phyloP scores from a whole-genome alignment of 2,329 filamentous ascomycete genomes.

The Alternaria dauci region DNA sequence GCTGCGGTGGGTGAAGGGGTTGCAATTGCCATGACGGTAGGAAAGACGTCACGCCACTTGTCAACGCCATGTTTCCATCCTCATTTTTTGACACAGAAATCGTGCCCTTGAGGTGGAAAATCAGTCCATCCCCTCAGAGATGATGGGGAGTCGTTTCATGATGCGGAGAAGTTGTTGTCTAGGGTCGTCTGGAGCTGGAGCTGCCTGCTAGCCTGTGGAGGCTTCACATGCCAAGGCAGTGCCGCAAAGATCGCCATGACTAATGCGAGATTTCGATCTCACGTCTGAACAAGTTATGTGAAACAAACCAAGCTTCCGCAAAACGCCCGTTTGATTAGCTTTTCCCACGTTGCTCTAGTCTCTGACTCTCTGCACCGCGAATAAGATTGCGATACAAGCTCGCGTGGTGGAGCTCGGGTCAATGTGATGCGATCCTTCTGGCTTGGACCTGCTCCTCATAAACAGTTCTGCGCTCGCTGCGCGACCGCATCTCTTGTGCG shows the following conservation, averaged over 20 bases:
- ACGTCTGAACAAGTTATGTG: neutral
- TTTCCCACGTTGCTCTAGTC: neutral
- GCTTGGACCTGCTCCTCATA: neutral
- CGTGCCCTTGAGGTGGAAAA: neutral
- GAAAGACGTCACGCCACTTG: neutral
- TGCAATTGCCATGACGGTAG: neutral
- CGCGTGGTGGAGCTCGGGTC: neutral
- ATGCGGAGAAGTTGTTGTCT: neutral
- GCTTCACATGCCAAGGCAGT: neutral
- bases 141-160: neutral
- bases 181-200: neutral
- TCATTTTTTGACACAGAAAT: neutral
- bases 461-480: neutral
- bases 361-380: neutral
- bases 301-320: conserved; percentile 2
- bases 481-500: neutral
- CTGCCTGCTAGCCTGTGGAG: neutral
- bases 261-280: neutral
- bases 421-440: neutral
- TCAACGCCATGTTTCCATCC: neutral
- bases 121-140: neutral
- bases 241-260: neutral
- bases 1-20: neutral
- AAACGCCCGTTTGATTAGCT: neutral
- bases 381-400: neutral